Base-by-base conservation (phyloP, 352 stramenopile species). In the Phytophthora citrophthora region DNA sequence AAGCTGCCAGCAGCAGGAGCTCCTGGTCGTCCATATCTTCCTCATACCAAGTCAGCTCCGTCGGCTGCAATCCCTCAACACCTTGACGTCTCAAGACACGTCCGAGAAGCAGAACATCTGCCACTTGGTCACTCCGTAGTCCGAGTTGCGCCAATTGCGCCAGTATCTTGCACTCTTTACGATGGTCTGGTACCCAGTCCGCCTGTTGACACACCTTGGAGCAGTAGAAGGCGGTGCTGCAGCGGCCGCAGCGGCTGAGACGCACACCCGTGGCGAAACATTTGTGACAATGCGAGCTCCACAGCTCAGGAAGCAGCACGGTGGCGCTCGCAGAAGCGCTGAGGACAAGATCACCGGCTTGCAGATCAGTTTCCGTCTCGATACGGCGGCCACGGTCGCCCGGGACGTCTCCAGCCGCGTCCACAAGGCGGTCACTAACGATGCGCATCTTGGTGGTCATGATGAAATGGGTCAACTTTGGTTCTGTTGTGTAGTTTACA, bases 101-200 rank as follows among this genome's bases (percentile, higher is more conserved):
- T 0, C 75, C 81, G 1, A 94, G 57, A 7, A 94, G 60, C 18
- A 94, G 38, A 18, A 90, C 54, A 32, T 90, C 72, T 1, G 70
- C 68, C n/a, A 84, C 54, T 54, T 89, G 79, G 11, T 79, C 55
- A 12, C 31, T 60, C 3, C 58, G 66, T 4, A 89, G 59, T 1
- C 64, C 58, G 26, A 89, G 61, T 41, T 65, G 34, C 41, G 48
- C 36, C 23, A 94, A 67, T 43, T 86, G 70, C 36, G 51, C 59
- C 38, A 94, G 63, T 1, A 24, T 52, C 38, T 70, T 65, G 59
- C 86, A 94, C 58, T 94, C 86, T n/a, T 72, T 63, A 10, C 72
- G 61, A 68, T 94, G 86, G 51, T 92, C 70, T 0, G 61, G 57
- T 27, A 73, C 68, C 86, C 86, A 94, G 57, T 94, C 83, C 15